Evolutionary conservation across 169 alveolate genomes (phyloP).

Genomic region (Plasmodium inui): DNA sequence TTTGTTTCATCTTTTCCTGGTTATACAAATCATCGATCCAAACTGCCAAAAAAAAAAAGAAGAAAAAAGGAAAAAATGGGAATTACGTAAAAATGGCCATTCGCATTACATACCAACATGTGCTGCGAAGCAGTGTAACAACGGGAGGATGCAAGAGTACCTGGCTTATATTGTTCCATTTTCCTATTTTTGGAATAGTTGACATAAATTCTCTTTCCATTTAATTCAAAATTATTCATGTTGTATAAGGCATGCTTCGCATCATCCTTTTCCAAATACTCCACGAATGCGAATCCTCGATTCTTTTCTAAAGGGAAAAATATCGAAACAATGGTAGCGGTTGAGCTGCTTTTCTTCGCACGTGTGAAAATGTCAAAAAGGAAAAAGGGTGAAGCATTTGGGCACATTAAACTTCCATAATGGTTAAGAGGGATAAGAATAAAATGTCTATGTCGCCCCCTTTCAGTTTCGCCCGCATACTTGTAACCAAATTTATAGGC

Average conservation of each 20-base stretch:
- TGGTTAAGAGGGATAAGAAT: background rate
- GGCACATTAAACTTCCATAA: background rate
- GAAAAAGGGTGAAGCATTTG: background rate
- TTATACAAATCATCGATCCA: slow-evolving; percentile 74
- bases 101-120: slow-evolving; percentile 1
- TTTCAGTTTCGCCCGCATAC: slow-evolving; percentile 42
- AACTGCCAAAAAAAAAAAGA: slow-evolving; percentile 29
- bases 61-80: slow-evolving; percentile 1
- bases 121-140: background rate
- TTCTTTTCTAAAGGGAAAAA: slow-evolving; percentile 76
- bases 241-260: slow-evolving; percentile 86
- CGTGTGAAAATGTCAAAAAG: background rate
- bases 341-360: background rate
- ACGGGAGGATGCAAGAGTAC: slow-evolving; percentile 10
- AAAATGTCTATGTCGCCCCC: background rate
- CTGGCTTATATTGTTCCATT: slow-evolving; percentile 69
- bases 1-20: slow-evolving; percentile 63
- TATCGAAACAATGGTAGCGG: background rate
- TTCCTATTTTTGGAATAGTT: slow-evolving; percentile 78
- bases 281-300: slow-evolving; percentile 84
- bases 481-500: slow-evolving; percentile 85
- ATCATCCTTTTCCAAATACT: slow-evolving; percentile 85
- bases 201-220: slow-evolving; percentile 83
- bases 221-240: slow-evolving; percentile 83
- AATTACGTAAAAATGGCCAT: background rate